Evolutionary conservation across 2,329 filamentous ascomycete species (phyloP), one percentile per base, ranked within the genome.

Genomic region (Talaromyces sp.): DNA sequence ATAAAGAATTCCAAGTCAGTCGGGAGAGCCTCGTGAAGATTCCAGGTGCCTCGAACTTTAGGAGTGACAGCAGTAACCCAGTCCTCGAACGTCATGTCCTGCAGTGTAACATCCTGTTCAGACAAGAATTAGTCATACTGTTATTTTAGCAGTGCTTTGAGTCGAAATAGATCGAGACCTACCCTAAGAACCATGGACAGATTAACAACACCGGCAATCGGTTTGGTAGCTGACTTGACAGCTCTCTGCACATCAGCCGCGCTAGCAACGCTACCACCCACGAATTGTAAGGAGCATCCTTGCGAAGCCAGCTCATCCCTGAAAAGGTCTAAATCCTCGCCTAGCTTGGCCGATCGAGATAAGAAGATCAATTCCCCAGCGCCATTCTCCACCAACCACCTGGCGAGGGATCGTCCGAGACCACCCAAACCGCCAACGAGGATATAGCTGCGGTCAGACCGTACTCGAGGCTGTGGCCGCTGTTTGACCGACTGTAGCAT

Each of bases 341-440:
- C 6, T 72, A 71, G 4, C 73, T 73, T 0, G 81, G 83, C 68
- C 60, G 76, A 81, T 39, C 86, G 79, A 11, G 84, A 86, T 1
- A 87, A 64, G 58, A 86, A 83, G 3, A 81, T 80, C 6, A 88
- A 62, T 62, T 84, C 73, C 11, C 75, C 79, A 0, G 80, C 86
- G 1, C 86, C 86, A 9, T 80, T 77, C 14, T 73, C 69, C 22
- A 77, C 75, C 50, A 88, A 75, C 54, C 84, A 77, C 54, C 78
- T 73, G 0, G 83, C 80, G 35, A 87, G 80, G 66, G 79, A 80
- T 22, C 80, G 78, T 0, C 86, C 86, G 1, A 88, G 76, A 2
- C 85, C 86, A 6, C 85, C 85, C 0, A 87, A 75, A 0, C 85
- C 84, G 11, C 86, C 86, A 2, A 80, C 79, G 1, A 88, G 72